phyloP scores from a whole-genome alignment of 169 alveolate genomes.

The Babesia caballi region DNA sequence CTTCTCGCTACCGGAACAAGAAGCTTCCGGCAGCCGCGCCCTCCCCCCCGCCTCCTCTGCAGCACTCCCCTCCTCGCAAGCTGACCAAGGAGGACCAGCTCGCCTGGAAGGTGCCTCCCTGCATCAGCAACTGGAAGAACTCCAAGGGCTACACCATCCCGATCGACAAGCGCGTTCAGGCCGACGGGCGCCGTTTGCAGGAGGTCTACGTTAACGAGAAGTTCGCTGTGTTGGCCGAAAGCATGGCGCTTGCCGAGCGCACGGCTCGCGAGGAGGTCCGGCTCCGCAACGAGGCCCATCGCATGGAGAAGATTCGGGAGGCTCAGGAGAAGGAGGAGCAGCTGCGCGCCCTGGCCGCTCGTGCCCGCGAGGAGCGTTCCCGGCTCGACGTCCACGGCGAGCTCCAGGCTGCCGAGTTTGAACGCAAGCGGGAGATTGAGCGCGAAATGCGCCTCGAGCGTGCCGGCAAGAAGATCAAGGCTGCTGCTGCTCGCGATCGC shows the following conservation, averaged over 20 bases:
- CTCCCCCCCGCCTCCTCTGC: constrained; percentile 85
- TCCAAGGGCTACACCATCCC: constrained; percentile 97
- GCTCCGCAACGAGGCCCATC: constrained; percentile 87
- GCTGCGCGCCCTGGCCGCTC: constrained; percentile 86
- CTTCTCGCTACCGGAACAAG: constrained; percentile 91
- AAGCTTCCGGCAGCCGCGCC: constrained; percentile 86
- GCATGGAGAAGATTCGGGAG: constrained; percentile 84
- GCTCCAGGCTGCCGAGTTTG: constrained; percentile 64
- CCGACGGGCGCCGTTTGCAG: constrained; percentile 94
- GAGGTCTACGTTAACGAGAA: constrained; percentile 89
- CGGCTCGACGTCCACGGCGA: constrained; percentile 41
- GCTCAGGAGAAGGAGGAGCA: constrained; percentile 89
- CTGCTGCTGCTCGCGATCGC: constrained; percentile 81
- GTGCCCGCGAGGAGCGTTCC: constrained; percentile 85
- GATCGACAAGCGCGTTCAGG: constrained; percentile 94
- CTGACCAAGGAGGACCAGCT: constrained; percentile 91
- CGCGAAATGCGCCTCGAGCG: constrained; percentile 80
- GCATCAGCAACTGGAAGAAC: constrained; percentile 97
- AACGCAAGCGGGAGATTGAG: constrained; percentile 79
- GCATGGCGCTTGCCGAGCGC: constrained; percentile 92
- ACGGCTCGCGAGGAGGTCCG: constrained; percentile 95
- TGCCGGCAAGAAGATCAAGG: constrained; percentile 83
- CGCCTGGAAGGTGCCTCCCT: constrained; percentile 97
- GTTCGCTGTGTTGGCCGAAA: constrained; percentile 92
- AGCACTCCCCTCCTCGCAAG: constrained; percentile 91